Conservation (phyloP, 306 rosid genomes). For the Pachyrhizus erosus region DNA sequence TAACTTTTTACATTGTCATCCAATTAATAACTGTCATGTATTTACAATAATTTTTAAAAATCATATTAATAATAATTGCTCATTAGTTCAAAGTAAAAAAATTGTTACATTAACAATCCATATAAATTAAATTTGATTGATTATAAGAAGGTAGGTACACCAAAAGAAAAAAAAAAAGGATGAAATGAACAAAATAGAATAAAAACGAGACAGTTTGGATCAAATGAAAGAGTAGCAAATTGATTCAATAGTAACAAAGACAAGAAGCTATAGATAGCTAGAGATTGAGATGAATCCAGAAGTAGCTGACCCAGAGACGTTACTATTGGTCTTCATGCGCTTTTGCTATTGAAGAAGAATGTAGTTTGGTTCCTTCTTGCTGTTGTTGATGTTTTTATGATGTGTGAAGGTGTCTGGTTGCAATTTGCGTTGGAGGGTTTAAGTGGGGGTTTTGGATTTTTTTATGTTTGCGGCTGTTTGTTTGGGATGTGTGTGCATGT, state of each 20-base stretch:
- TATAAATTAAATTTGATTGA: not conserved
- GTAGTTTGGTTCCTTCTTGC: not conserved
- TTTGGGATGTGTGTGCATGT: not conserved
- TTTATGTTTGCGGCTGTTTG: slow-evolving; percentile 16
- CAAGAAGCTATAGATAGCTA: not conserved
- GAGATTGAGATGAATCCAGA: not conserved
- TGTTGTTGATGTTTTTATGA: not conserved
- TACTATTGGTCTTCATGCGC: slow-evolving; percentile 51
- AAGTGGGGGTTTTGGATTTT: slow-evolving; percentile 38
- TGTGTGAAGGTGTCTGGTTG: not conserved
- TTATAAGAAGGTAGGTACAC: not conserved
- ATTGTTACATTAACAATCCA: too few species aligned
- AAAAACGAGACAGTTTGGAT: not conserved
- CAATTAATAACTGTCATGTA: not conserved
- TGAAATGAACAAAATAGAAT: not conserved
- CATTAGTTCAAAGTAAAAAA: too few species aligned
- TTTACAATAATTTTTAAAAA: too few species aligned
- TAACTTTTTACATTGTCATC: not conserved
- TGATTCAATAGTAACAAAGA: not conserved
- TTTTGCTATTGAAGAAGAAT: slow-evolving; percentile 9
- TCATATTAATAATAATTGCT: too few species aligned
- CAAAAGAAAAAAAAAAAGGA: not conserved
- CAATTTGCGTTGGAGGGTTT: slow-evolving; percentile 32
- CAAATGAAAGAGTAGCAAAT: not conserved
- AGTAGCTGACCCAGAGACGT: slow-evolving; percentile 48